Percentiles rank a stretch among this genome's conserved stretches.
These are phyloP conservation scores for Alisma plantagoaquatica DNA, from an alignment of 106 monocot genomes.

Conservation along the genomic window DNA sequence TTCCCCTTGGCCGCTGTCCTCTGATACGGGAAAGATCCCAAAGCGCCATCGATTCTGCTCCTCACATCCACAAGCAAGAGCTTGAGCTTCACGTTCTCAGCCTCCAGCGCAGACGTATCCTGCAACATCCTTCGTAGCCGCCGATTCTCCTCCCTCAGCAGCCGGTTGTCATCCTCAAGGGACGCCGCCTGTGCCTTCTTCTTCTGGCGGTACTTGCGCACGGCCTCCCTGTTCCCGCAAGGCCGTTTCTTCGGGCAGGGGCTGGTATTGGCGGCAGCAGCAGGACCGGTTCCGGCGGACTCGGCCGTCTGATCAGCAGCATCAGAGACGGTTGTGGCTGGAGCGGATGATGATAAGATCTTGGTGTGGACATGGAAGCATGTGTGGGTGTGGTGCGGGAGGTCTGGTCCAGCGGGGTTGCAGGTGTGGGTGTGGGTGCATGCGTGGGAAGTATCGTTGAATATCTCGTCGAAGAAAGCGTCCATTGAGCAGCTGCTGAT, in stretches of 20 bases:
- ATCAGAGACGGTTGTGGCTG: too few relatives aligned
- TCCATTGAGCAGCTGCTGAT: constrained; percentile 63
- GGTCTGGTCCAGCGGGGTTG: constrained; percentile 70
- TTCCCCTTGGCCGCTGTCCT: constrained; percentile 21
- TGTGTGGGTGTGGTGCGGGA: constrained; percentile 81
- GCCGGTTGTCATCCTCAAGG: constrained; percentile 73
- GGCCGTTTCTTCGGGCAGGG: too few relatives aligned
- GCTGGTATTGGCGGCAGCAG: too few relatives aligned
- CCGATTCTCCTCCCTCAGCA: constrained; percentile 47
- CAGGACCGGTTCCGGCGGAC: constrained; percentile 31
- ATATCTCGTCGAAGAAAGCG: constrained; percentile 61
- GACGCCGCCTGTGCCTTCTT: constrained; percentile 77
- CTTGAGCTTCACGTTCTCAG: constrained; percentile 65
- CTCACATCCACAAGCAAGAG: constrained; percentile 91
- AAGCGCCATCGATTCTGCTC: constrained; percentile 89
- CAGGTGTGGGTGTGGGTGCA: constrained; percentile 96
- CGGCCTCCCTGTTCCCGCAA: too few relatives aligned
- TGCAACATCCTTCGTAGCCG: constrained; percentile 61
- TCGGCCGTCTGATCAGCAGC: constrained; percentile 19
- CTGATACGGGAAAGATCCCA: constrained; percentile 83
- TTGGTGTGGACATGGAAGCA: constrained; percentile 96
- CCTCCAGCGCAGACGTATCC: constrained; percentile 44
- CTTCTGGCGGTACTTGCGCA: constrained; percentile 58
- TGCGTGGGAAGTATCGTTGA: constrained; percentile 58
- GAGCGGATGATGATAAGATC: too few relatives aligned